These are phyloP conservation scores for Aureobasidium sp. DNA, from an alignment of 2,329 filamentous ascomycete genomes.

Conservation along the genomic window DNA sequence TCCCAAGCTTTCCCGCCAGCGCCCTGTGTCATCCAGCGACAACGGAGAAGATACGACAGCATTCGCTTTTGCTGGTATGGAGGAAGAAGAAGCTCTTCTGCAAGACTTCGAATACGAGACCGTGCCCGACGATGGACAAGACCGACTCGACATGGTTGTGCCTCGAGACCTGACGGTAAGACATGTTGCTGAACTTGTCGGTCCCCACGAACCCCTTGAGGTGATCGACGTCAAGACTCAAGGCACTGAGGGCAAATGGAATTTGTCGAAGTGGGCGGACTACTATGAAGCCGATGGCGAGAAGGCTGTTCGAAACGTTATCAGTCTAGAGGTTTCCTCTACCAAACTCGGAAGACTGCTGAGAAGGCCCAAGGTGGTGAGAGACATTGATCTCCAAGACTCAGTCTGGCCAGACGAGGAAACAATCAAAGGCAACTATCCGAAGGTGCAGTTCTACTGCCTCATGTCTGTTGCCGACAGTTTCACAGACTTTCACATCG, in stretches of 20 bases:
- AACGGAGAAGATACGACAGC: background rate
- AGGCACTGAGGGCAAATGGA: constrained; percentile 58
- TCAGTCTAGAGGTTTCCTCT: constrained; percentile 59
- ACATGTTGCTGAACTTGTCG: constrained; percentile 55
- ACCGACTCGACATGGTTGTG: constrained; percentile 60
- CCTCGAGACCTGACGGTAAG: constrained; percentile 55
- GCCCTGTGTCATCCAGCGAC: constrained; percentile 1
- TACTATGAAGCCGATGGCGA: constrained; percentile 56
- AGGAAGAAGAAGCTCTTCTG: constrained; percentile 16
- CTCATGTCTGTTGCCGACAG: constrained; percentile 64
- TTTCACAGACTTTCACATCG: constrained; percentile 65
- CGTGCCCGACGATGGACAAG: constrained; percentile 51
- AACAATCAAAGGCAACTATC: constrained; percentile 47
- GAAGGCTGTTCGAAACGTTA: constrained; percentile 59
- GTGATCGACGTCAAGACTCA: constrained; percentile 65
- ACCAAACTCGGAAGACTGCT: constrained; percentile 55
- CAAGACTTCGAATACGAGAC: constrained; percentile 40
- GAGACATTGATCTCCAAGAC: constrained; percentile 52
- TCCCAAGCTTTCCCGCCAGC: constrained; percentile 29
- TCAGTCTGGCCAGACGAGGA: constrained; percentile 46
- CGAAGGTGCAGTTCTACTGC: constrained; percentile 60
- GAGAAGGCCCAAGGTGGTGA: constrained; percentile 54
- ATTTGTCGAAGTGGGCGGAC: constrained; percentile 57
- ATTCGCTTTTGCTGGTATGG: constrained; percentile 18
- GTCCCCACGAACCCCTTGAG: constrained; percentile 52